A percentile compares a stretch with the other conserved stretches of the same genome.
Conservation (phyloP, 495 filamentous ascomycete species). For the Neurospora tetraspora region DNA sequence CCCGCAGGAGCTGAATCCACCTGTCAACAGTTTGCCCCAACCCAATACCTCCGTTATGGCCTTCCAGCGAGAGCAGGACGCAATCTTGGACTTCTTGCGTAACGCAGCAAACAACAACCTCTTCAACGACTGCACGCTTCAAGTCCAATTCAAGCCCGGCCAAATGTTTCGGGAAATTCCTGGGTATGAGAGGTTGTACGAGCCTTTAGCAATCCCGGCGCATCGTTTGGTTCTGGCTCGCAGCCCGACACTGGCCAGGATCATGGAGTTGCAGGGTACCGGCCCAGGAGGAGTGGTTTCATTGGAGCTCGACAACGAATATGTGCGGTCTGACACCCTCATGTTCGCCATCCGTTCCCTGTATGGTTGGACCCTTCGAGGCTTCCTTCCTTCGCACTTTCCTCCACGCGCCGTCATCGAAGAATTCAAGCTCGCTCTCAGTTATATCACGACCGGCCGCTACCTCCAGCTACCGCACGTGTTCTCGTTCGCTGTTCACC, state of each 20-base stretch:
- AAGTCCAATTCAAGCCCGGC: constrained; percentile 31
- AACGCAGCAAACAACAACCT: constrained; percentile 30
- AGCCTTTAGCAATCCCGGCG: constrained; percentile 29
- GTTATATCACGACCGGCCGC: constrained; percentile 43
- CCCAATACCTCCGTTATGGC: not conserved
- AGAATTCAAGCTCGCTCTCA: constrained; percentile 38
- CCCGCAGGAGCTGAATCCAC: constrained; percentile 5
- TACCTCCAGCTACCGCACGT: constrained; percentile 37
- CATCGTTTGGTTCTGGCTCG: constrained; percentile 45
- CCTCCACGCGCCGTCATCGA: constrained; percentile 20
- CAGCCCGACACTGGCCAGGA: constrained; percentile 29
- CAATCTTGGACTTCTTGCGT: constrained; percentile 25
- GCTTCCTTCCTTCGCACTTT: constrained; percentile 11
- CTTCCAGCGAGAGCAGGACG: constrained; percentile 21
- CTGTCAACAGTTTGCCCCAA: constrained; percentile 3
- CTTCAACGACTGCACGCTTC: constrained; percentile 40
- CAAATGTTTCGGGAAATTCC: constrained; percentile 34
- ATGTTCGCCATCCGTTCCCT: constrained; percentile 37
- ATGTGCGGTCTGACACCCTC: constrained; percentile 38
- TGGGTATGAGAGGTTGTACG: constrained; percentile 27
- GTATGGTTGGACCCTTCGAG: constrained; percentile 31
- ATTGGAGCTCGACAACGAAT: constrained; percentile 36
- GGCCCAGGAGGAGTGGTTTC: constrained; percentile 22
- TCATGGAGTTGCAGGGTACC: constrained; percentile 13
- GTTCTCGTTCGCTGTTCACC: constrained; percentile 31